Percentiles rank a stretch among this genome's conserved stretches.
Evolutionary conservation across 352 stramenopile genomes (phyloP).

Genomic region (Halophytophthora batemanensis): DNA sequence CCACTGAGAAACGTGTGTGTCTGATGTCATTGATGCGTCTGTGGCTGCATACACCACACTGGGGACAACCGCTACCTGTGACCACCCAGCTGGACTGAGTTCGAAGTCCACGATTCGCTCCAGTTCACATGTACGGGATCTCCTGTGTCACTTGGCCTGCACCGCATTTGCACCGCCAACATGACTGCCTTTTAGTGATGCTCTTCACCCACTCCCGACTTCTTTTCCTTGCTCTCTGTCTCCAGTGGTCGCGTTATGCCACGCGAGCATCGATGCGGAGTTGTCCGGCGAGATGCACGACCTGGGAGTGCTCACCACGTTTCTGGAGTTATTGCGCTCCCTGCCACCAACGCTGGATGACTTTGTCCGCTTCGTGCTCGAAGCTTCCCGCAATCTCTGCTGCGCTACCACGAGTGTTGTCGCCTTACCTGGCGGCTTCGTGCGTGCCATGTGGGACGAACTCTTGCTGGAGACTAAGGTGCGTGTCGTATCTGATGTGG

Average conservation of each 20-base stretch:
- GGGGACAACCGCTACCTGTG: not conserved
- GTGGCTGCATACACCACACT: too few relatives aligned
- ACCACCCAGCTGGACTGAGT: conserved; percentile 32
- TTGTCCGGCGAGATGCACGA: conserved; percentile 48
- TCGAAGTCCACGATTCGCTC: conserved; percentile 55
- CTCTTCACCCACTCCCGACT: not conserved
- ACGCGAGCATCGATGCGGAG: conserved; percentile 49
- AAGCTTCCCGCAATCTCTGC: conserved; percentile 52
- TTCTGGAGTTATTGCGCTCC: conserved; percentile 30
- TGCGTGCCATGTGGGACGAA: conserved; percentile 24
- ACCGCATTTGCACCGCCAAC: too few relatives aligned
- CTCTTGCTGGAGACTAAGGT: conserved; percentile 20
- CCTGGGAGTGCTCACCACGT: conserved; percentile 17
- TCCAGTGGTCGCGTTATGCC: conserved; percentile 51
- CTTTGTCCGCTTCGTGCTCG: conserved; percentile 29
- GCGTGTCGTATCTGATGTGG: not conserved
- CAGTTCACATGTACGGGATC: conserved; percentile 38
- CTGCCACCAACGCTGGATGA: conserved; percentile 16
- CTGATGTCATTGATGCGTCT: too few relatives aligned
- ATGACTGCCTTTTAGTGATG: not conserved
- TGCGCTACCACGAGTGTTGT: conserved; percentile 15
- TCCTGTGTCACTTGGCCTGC: too few relatives aligned
- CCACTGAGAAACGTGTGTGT: too few relatives aligned
- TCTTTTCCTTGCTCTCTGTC: not conserved
- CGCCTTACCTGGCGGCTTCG: conserved; percentile 16